These are phyloP conservation scores for Aspergillus ochraceoroseus DNA, from an alignment of 2,329 filamentous ascomycete genomes.

Conservation along the genomic window DNA sequence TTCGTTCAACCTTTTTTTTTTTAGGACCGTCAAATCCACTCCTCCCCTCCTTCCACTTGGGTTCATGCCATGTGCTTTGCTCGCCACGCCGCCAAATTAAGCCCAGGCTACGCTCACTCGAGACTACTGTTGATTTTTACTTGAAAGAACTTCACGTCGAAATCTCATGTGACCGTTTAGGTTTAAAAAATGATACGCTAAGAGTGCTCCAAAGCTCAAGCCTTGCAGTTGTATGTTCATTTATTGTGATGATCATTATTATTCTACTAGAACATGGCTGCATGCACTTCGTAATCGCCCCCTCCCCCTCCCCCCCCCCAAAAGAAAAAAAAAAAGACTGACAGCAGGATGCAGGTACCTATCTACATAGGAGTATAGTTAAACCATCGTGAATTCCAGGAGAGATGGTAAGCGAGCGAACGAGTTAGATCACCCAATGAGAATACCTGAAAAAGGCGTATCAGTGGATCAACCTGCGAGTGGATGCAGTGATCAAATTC, in stretches of 20 bases:
- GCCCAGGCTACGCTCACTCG: no score
- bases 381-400: no score
- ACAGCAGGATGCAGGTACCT: no score
- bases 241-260: constrained; percentile 13
- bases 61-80: constrained; percentile 19
- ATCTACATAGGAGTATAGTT: no score
- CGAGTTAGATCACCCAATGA: no score
- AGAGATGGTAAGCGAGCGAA: no score
- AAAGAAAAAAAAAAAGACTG: no score
- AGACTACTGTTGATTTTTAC: constrained; percentile 1
- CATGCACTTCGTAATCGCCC: constrained; percentile 8
- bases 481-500: constrained; percentile 8
- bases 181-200: constrained; percentile 5
- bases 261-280: background rate
- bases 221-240: constrained; percentile 4
- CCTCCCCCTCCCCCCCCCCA: no score
- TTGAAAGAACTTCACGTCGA: no score
- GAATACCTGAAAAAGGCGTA: background rate
- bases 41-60: constrained; percentile 23
- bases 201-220: background rate
- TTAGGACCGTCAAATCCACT: constrained; percentile 13
- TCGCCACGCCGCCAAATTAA: constrained; percentile 7
- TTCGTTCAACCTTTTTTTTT: constrained; percentile 12
- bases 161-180: constrained; percentile 11
- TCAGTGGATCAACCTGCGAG: constrained; percentile 14